Conservation (phyloP, 139 green algal species). For the Asterochloris sp. region DNA sequence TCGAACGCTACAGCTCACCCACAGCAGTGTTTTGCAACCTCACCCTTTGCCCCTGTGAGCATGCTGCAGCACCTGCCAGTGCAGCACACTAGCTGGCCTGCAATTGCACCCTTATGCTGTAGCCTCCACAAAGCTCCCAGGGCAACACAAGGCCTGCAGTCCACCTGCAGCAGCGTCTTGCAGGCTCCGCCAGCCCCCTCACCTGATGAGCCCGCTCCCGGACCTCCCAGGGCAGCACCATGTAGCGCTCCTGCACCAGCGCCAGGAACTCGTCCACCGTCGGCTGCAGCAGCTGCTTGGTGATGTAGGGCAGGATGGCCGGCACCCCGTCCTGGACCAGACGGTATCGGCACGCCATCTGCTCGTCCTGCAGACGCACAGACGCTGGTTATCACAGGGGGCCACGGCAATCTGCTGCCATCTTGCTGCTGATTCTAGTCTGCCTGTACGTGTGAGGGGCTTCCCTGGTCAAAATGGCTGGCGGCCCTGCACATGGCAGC, state of each 20-base stretch:
- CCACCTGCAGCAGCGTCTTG: not conserved
- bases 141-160: not conserved
- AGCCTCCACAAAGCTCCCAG: not conserved
- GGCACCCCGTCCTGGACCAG: slow-evolving; percentile 85
- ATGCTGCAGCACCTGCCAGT: not conserved
- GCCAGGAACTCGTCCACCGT: slow-evolving; percentile 49
- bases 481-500: too few relatives aligned
- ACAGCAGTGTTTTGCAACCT: too few relatives aligned
- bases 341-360: slow-evolving; percentile 72
- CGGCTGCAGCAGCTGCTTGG: slow-evolving; percentile 56
- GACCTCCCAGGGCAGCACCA: slow-evolving; percentile 29
- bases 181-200: not conserved
- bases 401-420: not conserved
- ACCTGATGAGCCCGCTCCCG: not conserved
- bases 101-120: not conserved
- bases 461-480: too few relatives aligned
- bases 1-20: too few relatives aligned
- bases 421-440: not conserved
- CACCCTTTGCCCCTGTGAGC: not conserved
- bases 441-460: too few relatives aligned
- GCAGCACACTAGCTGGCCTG: not conserved
- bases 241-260: slow-evolving; percentile 46
- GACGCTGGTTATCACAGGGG: not conserved
- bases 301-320: slow-evolving; percentile 75
- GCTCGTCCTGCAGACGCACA: slow-evolving; percentile 33